Percentiles rank a stretch among this genome's conserved stretches.
These are phyloP conservation scores for Phalaenopsis equestris DNA, from an alignment of 106 monocot species.

Conservation along the genomic window DNA sequence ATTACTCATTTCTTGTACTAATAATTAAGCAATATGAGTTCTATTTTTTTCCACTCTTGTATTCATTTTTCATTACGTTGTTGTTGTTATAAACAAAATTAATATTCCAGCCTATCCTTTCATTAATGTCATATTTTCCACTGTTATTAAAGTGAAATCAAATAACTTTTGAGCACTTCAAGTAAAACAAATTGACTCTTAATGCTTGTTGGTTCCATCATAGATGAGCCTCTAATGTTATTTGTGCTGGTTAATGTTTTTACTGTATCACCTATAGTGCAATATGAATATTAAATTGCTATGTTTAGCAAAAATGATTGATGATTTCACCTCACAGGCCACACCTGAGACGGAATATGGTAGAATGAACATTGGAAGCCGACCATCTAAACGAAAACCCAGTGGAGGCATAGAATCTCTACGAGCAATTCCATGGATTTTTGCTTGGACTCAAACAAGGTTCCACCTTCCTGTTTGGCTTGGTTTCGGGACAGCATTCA, in stretches of 20 bases:
- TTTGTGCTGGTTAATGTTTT: not conserved
- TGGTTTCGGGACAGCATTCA: conserved; percentile 87
- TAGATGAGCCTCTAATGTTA: not conserved
- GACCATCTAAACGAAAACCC: conserved; percentile 90
- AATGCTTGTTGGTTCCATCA: not conserved
- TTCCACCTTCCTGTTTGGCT: conserved; percentile 99
- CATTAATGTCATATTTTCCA: too few species aligned
- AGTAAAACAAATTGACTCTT: too few species aligned
- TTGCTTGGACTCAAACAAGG: conserved; percentile 99
- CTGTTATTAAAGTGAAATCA: too few species aligned
- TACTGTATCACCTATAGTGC: too few species aligned
- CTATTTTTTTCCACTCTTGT: too few species aligned
- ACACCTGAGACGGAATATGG: conserved; percentile 97
- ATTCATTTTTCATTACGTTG: too few species aligned
- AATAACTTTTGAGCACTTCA: too few species aligned
- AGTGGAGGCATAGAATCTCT: conserved; percentile 97
- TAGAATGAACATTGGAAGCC: conserved; percentile 97
- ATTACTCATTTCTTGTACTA: too few species aligned
- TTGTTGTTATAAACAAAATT: too few species aligned
- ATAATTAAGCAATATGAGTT: too few species aligned
- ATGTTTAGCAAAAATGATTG: not conserved
- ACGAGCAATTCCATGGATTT: conserved; percentile 98
- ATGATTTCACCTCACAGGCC: conserved; percentile 40
- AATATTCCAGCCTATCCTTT: too few species aligned
- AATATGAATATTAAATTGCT: not conserved